Evolutionary conservation across 805 yeast species (phyloP).

Genomic region (Peterozyma xylosa): DNA sequence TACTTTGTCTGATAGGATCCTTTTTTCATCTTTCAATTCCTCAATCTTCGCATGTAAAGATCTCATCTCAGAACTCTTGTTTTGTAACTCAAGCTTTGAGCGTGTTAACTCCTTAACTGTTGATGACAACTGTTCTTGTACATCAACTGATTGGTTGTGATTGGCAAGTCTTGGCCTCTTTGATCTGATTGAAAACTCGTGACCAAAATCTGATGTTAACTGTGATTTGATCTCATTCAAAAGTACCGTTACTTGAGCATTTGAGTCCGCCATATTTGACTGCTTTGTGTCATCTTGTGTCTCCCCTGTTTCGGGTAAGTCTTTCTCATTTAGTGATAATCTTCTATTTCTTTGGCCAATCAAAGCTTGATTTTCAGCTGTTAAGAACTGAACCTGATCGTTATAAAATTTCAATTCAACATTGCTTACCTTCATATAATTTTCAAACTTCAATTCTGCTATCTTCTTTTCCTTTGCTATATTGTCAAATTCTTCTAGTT

Average conservation of each 20-base stretch:
- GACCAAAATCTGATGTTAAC: neutral
- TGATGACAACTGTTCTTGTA: neutral
- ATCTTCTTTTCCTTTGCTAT: neutral
- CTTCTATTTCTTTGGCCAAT: neutral
- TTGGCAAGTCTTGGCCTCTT: neutral
- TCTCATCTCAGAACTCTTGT: neutral
- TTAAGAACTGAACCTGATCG: neutral
- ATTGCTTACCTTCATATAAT: neutral
- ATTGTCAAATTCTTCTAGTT: neutral
- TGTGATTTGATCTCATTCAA: neutral
- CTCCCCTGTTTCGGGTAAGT: neutral
- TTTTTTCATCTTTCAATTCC: too few relatives aligned
- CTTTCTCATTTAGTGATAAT: neutral
- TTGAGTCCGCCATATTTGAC: neutral
- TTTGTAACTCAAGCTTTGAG: neutral
- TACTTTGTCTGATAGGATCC: too few relatives aligned
- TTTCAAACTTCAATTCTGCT: neutral
- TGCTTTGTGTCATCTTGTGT: neutral
- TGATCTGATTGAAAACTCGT: neutral
- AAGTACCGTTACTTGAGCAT: neutral
- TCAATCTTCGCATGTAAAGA: neutral
- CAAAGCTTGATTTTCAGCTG: neutral
- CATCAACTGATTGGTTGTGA: neutral
- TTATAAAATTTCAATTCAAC: neutral
- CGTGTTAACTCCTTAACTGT: neutral